Conservation (phyloP, 1,284 basidiomycete species). For the Ceratobasidium sp. region DNA sequence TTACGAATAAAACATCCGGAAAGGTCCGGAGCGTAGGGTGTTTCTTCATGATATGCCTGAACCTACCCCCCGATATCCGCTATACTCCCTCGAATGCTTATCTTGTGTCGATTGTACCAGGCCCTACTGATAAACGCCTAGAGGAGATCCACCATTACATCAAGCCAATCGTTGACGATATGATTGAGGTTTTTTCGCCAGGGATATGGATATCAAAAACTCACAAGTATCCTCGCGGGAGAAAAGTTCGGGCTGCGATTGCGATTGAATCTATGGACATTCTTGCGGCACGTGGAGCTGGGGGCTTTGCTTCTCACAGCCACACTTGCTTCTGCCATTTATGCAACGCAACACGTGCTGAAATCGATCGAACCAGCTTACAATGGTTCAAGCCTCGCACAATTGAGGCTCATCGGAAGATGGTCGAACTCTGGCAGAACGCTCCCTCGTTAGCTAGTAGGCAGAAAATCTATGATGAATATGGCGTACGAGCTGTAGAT, state of each 20-base stretch:
- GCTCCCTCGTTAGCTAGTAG: not conserved
- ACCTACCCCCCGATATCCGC: slow-evolving; percentile 52
- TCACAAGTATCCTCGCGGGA: slow-evolving; percentile 11
- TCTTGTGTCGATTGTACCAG: slow-evolving; percentile 53
- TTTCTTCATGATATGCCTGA: slow-evolving; percentile 54
- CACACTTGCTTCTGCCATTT: slow-evolving; percentile 16
- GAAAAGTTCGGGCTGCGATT: not conserved
- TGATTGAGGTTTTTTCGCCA: not conserved
- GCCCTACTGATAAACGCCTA: slow-evolving; percentile 51
- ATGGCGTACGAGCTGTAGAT: not conserved
- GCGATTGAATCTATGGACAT: not conserved
- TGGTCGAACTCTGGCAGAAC: not conserved
- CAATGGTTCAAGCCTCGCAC: not conserved
- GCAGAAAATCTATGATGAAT: not conserved
- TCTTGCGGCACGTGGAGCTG: not conserved
- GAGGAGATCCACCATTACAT: slow-evolving; percentile 47
- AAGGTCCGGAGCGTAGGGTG: slow-evolving; percentile 51
- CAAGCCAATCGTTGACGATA: not conserved
- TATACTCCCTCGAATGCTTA: slow-evolving; percentile 54
- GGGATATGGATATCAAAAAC: slow-evolving; percentile 49
- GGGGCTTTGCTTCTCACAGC: slow-evolving; percentile 1
- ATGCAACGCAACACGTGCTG: not conserved
- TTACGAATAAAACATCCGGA: slow-evolving; percentile 47
- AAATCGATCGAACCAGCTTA: not conserved
- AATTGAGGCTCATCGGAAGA: not conserved